These are phyloP conservation scores for Globisporangium spinosum DNA, from an alignment of 352 stramenopile genomes.

Conservation along the genomic window DNA sequence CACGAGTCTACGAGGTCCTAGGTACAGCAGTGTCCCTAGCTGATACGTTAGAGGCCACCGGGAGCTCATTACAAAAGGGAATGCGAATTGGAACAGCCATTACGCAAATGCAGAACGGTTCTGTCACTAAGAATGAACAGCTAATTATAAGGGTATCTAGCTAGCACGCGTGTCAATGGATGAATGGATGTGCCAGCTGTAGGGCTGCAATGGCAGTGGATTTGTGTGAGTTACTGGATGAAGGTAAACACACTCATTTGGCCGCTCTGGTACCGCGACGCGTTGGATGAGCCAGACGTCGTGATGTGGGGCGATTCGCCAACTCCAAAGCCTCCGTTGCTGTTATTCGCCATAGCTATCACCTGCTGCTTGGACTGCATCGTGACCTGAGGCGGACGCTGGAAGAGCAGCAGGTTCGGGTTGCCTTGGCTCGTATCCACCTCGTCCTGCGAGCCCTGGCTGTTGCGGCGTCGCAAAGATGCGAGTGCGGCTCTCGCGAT, in stretches of 20 bases:
- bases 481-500: constrained; percentile 34
- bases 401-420: constrained; percentile 32
- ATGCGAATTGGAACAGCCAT: neutral
- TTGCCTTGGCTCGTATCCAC: constrained; percentile 13
- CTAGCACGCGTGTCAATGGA: neutral
- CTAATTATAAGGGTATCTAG: constrained; percentile 9
- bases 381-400: constrained; percentile 10
- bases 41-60: neutral
- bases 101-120: neutral
- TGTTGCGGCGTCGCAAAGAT: constrained; percentile 37
- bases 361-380: constrained; percentile 12
- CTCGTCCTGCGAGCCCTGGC: constrained; percentile 17
- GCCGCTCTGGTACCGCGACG: constrained; percentile 15
- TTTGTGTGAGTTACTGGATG: constrained; percentile 2
- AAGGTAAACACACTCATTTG: constrained; percentile 17
- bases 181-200: neutral
- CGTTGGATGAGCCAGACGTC: constrained; percentile 9
- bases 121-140: neutral
- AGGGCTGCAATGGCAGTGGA: too few species aligned
- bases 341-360: neutral
- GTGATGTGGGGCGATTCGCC: constrained; percentile 15
- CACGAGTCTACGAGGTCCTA: neutral
- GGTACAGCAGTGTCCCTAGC: neutral
- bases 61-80: neutral
- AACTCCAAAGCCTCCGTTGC: neutral